Evolutionary conservation across 192 early-diverging fungal genomes (phyloP).

Genomic region (Coemansia javaensis): DNA sequence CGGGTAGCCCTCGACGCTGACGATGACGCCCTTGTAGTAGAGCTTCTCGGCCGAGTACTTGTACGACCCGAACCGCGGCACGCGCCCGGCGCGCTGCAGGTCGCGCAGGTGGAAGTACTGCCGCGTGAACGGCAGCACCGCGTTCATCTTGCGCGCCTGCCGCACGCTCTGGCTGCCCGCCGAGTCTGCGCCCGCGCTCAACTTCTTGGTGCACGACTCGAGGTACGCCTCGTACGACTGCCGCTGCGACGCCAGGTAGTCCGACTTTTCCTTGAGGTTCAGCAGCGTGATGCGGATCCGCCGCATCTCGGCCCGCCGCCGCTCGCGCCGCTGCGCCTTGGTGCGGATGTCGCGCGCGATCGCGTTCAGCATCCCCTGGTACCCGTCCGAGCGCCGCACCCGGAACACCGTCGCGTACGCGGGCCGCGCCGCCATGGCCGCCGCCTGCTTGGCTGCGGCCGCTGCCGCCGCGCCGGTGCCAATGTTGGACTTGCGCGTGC

Average conservation of each 20-base stretch:
- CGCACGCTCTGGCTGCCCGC: constrained; percentile 56
- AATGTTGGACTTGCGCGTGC: constrained; percentile 52
- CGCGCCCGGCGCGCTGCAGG: constrained; percentile 75
- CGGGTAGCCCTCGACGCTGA: constrained; percentile 75
- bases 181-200: constrained; percentile 56
- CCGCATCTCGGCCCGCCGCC: constrained; percentile 67
- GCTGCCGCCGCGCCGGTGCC: constrained; percentile 28
- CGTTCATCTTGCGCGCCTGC: constrained; percentile 41
- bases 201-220: constrained; percentile 79
- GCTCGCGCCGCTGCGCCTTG: constrained; percentile 78
- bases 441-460: neutral
- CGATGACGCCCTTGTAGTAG: constrained; percentile 87
- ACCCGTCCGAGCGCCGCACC: constrained; percentile 63
- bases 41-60: constrained; percentile 95
- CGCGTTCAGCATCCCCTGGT: constrained; percentile 89
- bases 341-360: constrained; percentile 92
- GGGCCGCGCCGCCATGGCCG: constrained; percentile 17
- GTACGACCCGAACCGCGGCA: constrained; percentile 95
- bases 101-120: constrained; percentile 94
- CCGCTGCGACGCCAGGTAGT: constrained; percentile 82
- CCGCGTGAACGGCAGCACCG: constrained; percentile 80
- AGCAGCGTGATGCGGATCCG: constrained; percentile 73
- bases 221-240: constrained; percentile 91
- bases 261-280: constrained; percentile 79
- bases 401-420: constrained; percentile 49